Conservation (phyloP, 441 rosid species). For the Gossypium gossypioides region DNA sequence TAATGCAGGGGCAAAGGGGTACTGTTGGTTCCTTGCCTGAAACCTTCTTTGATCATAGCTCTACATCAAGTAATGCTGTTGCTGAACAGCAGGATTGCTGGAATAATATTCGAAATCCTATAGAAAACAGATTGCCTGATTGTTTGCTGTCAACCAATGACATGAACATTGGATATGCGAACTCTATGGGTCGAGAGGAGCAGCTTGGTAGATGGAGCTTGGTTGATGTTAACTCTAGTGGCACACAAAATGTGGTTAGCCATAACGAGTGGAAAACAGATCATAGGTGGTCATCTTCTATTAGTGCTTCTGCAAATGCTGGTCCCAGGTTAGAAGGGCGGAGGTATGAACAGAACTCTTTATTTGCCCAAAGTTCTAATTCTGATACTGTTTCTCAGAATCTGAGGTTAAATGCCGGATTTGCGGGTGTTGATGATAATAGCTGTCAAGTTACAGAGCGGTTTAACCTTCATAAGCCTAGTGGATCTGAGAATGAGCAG, state of each 20-base stretch:
- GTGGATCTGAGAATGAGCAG: slow-evolving; percentile 27
- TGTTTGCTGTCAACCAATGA: slow-evolving; percentile 37
- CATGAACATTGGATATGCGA: slow-evolving; percentile 26
- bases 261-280: slow-evolving; percentile 31
- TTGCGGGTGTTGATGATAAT: slow-evolving; percentile 33
- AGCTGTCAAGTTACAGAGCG: slow-evolving; percentile 31
- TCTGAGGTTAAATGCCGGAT: slow-evolving; percentile 53
- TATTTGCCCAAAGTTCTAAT: slow-evolving; percentile 27
- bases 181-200: slow-evolving; percentile 44
- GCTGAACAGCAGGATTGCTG: slow-evolving; percentile 57
- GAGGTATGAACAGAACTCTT: slow-evolving; percentile 27
- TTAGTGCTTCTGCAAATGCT: slow-evolving; percentile 21
- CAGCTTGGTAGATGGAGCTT: slow-evolving; percentile 42
- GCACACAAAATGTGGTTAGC: slow-evolving; percentile 18
- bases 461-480: slow-evolving; percentile 29
- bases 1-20: slow-evolving; percentile 87
- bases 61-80: slow-evolving; percentile 50
- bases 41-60: slow-evolving; percentile 60
- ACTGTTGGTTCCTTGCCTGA: slow-evolving; percentile 66
- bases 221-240: slow-evolving; percentile 25
- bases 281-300: slow-evolving; percentile 34
- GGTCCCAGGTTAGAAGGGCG: slow-evolving; percentile 37
- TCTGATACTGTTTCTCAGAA: slow-evolving; percentile 30
- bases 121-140: slow-evolving; percentile 36
- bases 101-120: slow-evolving; percentile 46